phyloP scores from a whole-genome alignment of 441 rosid species.

The Mallotus japonicus region DNA sequence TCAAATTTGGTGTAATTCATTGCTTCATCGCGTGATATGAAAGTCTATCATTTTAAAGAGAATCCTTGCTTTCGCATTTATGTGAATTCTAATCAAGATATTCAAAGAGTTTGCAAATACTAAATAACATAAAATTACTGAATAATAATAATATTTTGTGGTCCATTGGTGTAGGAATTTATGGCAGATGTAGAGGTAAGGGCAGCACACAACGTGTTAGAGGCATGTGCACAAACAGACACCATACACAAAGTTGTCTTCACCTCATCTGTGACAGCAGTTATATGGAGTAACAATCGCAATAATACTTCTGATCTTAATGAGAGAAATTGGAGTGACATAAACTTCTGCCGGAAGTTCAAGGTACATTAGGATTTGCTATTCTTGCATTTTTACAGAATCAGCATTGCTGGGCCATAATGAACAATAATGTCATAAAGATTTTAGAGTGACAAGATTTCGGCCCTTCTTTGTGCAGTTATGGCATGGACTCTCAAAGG shows the following conservation, averaged over 20 bases:
- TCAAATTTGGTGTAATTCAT: neutral
- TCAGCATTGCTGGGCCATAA: neutral
- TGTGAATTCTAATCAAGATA: neutral
- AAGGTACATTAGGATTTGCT: constrained; percentile 37
- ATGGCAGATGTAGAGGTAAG: constrained; percentile 65
- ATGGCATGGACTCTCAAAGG: constrained; percentile 68
- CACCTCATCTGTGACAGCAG: constrained; percentile 57
- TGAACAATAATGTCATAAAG: neutral
- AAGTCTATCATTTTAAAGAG: neutral
- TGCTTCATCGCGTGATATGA: neutral
- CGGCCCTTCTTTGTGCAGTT: constrained; percentile 30
- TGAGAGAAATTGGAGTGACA: constrained; percentile 56
- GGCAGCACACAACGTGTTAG: constrained; percentile 67
- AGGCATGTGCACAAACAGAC: constrained; percentile 64
- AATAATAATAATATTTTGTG: neutral
- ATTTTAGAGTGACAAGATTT: neutral
- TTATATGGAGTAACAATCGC: constrained; percentile 47
- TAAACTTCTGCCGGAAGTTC: constrained; percentile 48
- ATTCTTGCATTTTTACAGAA: neutral
- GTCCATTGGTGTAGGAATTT: constrained; percentile 38
- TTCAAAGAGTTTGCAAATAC: neutral
- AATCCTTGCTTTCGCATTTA: neutral
- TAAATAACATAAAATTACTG: neutral
- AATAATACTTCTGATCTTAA: constrained; percentile 34
- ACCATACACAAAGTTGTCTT: constrained; percentile 64